These are phyloP conservation scores for Coemansia sp. DNA, from an alignment of 192 early-diverging fungal genomes.

Conservation along the genomic window DNA sequence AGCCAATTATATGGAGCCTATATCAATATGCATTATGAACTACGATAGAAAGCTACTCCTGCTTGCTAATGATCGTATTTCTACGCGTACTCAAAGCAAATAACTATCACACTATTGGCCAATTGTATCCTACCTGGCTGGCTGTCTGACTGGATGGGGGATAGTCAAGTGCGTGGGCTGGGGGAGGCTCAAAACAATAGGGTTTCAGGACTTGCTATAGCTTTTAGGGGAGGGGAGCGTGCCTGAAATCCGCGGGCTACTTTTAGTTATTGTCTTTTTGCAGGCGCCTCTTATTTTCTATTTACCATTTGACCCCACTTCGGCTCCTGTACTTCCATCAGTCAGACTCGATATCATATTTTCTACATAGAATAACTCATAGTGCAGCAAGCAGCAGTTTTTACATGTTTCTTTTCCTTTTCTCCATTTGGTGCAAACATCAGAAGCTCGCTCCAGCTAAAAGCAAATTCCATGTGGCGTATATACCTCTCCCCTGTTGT, in stretches of 20 bases:
- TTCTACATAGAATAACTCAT: neutral
- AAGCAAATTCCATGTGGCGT: neutral
- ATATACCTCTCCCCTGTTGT: neutral
- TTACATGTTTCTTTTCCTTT: neutral
- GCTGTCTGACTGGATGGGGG: neutral
- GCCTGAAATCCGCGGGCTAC: slow-evolving; percentile 1
- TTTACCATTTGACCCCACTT: neutral
- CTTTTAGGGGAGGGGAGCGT: neutral
- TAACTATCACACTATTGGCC: neutral
- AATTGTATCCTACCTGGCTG: neutral
- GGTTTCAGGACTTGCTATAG: neutral
- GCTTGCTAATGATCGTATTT: neutral
- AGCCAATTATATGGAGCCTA: neutral
- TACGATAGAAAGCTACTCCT: neutral
- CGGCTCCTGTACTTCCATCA: neutral
- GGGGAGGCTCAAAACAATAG: neutral
- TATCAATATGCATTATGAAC: neutral
- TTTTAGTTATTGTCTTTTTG: neutral
- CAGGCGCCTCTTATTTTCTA: neutral
- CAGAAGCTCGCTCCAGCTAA: neutral
- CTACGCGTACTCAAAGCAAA: neutral
- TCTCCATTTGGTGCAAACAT: neutral
- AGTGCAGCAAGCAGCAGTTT: too few species aligned
- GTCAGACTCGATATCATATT: neutral
- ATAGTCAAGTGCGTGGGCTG: neutral